A percentile compares a stretch with the other conserved stretches of the same genome.
These are phyloP conservation scores for Xylariaceae sp. DNA, from an alignment of 2,329 filamentous ascomycete genomes.

Conservation along the genomic window DNA sequence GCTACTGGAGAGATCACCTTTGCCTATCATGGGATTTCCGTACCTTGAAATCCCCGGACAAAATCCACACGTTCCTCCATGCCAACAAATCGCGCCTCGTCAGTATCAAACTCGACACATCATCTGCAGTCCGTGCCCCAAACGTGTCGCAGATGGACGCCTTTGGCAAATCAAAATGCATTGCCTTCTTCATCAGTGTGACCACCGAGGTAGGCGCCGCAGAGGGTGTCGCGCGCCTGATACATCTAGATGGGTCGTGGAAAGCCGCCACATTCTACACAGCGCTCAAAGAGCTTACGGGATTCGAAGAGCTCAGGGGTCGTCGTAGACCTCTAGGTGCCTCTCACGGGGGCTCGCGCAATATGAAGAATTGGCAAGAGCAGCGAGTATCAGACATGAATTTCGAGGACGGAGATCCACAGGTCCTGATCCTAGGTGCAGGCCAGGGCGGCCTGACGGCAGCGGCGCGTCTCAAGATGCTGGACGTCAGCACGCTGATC, in stretches of 20 bases:
- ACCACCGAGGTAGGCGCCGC: constrained; percentile 45
- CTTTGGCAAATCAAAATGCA: constrained; percentile 40
- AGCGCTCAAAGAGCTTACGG: constrained; percentile 42
- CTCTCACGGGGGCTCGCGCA: constrained; percentile 41
- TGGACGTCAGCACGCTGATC: constrained; percentile 48
- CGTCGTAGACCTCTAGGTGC: constrained; percentile 44
- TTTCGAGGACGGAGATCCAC: constrained; percentile 44
- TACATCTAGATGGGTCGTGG: constrained; percentile 41
- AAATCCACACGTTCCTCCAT: constrained; percentile 2
- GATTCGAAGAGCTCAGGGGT: constrained; percentile 41
- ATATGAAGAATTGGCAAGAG: constrained; percentile 51
- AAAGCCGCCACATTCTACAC: constrained; percentile 58
- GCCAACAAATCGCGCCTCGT: not conserved
- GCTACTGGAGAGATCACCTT: constrained; percentile 10
- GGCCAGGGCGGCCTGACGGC: constrained; percentile 53
- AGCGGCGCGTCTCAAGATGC: constrained; percentile 54
- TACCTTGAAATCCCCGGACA: constrained; percentile 1
- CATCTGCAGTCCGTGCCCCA: not conserved
- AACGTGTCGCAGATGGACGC: constrained; percentile 1
- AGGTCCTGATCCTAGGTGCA: constrained; percentile 55
- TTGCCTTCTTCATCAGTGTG: constrained; percentile 49
- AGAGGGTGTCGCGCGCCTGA: constrained; percentile 47
- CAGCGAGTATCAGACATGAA: constrained; percentile 43
- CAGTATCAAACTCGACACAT: not conserved
- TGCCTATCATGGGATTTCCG: constrained; percentile 7